A percentile compares a stretch with the other conserved stretches of the same genome.
These are phyloP conservation scores for Pilobolus umbonatus DNA, from an alignment of 192 early-diverging fungal genomes.

Conservation along the genomic window DNA sequence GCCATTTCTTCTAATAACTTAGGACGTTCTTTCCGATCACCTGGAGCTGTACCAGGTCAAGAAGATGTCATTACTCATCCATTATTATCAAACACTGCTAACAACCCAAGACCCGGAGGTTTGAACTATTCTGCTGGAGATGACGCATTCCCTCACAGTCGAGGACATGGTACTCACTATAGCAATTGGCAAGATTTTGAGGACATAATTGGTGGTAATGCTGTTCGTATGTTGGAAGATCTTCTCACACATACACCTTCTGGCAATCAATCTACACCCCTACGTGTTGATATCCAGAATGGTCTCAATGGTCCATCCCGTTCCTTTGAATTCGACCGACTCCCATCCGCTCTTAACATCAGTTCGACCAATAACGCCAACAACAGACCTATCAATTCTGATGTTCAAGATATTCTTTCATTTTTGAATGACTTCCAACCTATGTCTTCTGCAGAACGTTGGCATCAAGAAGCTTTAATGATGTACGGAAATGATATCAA, in stretches of 20 bases:
- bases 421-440: slow-evolving; percentile 67
- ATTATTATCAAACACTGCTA: slow-evolving; percentile 51
- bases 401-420: slow-evolving; percentile 40
- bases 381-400: slow-evolving; percentile 4
- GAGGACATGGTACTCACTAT: slow-evolving; percentile 34
- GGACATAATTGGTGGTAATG: slow-evolving; percentile 56
- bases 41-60: slow-evolving; percentile 29
- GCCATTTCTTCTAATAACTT: not conserved
- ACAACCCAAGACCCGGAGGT: not conserved
- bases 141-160: slow-evolving; percentile 11
- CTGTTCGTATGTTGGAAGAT: slow-evolving; percentile 50
- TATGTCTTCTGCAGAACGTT: slow-evolving; percentile 69
- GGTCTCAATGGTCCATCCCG: slow-evolving; percentile 29
- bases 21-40: slow-evolving; percentile 31
- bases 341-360: not conserved
- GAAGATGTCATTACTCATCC: slow-evolving; percentile 65
- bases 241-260: slow-evolving; percentile 30
- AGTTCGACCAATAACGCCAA: not conserved
- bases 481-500: slow-evolving; percentile 60
- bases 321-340: slow-evolving; percentile 34
- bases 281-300: slow-evolving; percentile 35
- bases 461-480: slow-evolving; percentile 84
- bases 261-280: slow-evolving; percentile 18
- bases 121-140: not conserved
- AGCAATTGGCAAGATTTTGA: slow-evolving; percentile 58